Percentiles rank a stretch among this genome's conserved stretches.
These are phyloP conservation scores for Yarrowia galli DNA, from an alignment of 1,139 yeast species.

Conservation along the genomic window DNA sequence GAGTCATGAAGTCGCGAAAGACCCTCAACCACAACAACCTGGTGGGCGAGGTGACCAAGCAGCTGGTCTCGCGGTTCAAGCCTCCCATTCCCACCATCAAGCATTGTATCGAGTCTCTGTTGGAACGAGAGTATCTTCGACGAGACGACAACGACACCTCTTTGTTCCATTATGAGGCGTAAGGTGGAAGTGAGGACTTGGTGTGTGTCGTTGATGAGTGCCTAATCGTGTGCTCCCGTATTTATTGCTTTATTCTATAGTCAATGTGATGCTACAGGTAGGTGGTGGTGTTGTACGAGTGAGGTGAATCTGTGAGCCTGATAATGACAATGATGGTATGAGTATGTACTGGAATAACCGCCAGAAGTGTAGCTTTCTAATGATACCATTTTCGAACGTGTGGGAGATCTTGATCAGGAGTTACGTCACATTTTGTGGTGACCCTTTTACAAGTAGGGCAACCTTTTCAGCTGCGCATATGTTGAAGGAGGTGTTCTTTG, in stretches of 20 bases:
- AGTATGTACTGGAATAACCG: too few species aligned
- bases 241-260: conserved; percentile 16
- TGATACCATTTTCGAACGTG: too few species aligned
- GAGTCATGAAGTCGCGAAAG: conserved; percentile 78
- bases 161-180: conserved; percentile 76
- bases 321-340: too few species aligned
- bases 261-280: not conserved
- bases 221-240: not conserved
- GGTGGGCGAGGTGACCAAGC: conserved; percentile 69
- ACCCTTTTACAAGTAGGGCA: too few species aligned
- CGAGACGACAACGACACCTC: conserved; percentile 70
- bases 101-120: conserved; percentile 76
- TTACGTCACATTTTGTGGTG: too few species aligned
- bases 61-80: conserved; percentile 68
- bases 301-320: too few species aligned
- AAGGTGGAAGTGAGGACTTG: too few species aligned
- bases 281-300: too few species aligned
- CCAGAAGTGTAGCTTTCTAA: too few species aligned
- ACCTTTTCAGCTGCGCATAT: too few species aligned
- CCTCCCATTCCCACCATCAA: conserved; percentile 75
- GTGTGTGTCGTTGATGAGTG: not conserved
- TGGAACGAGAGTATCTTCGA: conserved; percentile 83
- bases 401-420: too few species aligned
- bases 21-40: conserved; percentile 68
- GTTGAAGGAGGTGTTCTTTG: too few species aligned